Base-by-base conservation (phyloP, 2,329 filamentous ascomycete genomes). In the Botryotinia globosa region DNA sequence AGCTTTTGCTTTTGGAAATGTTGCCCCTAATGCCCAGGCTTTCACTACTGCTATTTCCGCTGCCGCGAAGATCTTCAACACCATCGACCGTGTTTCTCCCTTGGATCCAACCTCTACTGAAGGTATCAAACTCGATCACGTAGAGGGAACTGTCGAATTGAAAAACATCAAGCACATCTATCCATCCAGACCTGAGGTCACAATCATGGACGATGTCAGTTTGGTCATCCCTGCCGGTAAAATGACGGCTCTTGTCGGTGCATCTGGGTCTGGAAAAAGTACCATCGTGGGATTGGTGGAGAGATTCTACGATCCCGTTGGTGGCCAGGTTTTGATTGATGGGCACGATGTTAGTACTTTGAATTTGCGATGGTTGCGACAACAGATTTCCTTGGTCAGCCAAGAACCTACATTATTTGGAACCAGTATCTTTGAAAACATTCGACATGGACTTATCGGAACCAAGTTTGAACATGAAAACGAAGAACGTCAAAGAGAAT, bases 281-380 rank as follows among this genome's bases (percentile, higher is more conserved):
- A 98, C 96, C 0, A 94, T 98, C 74, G 92, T 98, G 42, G 95
- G 95, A 20, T 85, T 99, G 32, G 90, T 98, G 1, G 95, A 98
- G 83, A 89, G 96, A 29, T 98, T 98, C 81, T 99, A 99, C 81
- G 90, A 94, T 73, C 95, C 95, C 0, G 92, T 98, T 48, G 88
- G 88, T 44, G 96, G 96, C 34, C 83, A 87, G 32, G 90, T 98
- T 1, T 87, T 90, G 73, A 85, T 99, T 18, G 96, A 98, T 80
- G 95, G 92, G 12, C 89, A 91, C 76, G 92, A 97, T 80, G 90
- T 97, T 72, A 89, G 88, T 78, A 91, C 86, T 0, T 85, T 98
- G 67, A 98, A 98, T 79, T 86, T 98, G 51, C 89, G 90, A 68
- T 98, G 95, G 95, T 84, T 98, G 74, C 91, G 96, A 73, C 93